Evolutionary conservation across 2,329 filamentous ascomycete species (phyloP).

Genomic region (Verticillium klebahnii): DNA sequence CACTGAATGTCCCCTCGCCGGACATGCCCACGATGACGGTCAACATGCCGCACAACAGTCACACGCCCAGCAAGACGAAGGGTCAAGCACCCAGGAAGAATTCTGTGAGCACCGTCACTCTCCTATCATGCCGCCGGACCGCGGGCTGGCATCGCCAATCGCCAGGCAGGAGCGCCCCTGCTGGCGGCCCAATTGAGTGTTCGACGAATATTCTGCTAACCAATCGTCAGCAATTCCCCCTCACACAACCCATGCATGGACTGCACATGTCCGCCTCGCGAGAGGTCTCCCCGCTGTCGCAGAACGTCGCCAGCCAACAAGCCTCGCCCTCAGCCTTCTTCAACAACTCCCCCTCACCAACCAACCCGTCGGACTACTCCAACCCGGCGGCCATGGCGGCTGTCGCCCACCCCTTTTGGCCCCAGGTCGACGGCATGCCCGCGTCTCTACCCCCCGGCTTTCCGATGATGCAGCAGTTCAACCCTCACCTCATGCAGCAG

Average conservation of each 20-base stretch:
- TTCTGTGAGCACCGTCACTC: not conserved
- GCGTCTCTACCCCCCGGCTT: conserved; percentile 5
- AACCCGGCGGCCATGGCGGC: conserved; percentile 21
- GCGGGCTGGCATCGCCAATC: not conserved
- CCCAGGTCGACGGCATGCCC: conserved; percentile 4
- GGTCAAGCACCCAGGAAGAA: conserved; percentile 28
- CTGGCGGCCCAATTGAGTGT: not conserved
- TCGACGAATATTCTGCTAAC: conserved; percentile 18
- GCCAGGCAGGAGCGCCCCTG: not conserved
- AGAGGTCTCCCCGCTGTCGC: conserved; percentile 50
- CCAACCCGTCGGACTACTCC: conserved; percentile 30
- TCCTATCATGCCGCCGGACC: not conserved
- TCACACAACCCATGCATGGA: conserved; percentile 46
- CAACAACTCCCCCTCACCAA: conserved; percentile 41
- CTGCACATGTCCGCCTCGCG: conserved; percentile 41
- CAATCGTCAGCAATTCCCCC: conserved; percentile 38
- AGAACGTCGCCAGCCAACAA: conserved; percentile 44
- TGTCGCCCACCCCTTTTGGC: conserved; percentile 19
- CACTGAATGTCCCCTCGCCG: conserved; percentile 34
- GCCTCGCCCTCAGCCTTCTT: conserved; percentile 46
- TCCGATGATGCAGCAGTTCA: conserved; percentile 11
- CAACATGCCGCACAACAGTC: conserved; percentile 20
- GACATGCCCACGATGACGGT: conserved; percentile 35
- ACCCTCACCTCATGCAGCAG: conserved; percentile 22
- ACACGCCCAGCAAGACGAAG: conserved; percentile 18